Conservation (phyloP, 1,139 yeast genomes). For the Debaryomyces fabryi region DNA sequence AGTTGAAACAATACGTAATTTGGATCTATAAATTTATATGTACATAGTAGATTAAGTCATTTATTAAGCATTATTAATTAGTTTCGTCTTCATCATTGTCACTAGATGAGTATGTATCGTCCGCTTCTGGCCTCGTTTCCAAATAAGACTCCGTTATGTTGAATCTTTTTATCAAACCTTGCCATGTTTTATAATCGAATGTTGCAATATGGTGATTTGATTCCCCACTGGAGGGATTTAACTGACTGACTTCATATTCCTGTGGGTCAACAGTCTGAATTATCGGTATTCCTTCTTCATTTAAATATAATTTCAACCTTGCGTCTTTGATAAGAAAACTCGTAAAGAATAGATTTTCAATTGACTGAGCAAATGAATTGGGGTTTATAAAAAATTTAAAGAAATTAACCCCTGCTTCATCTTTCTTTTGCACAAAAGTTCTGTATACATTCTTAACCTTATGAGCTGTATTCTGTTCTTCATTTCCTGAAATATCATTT, state of each 20-base stretch:
- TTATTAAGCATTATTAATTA: neutral
- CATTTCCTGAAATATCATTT: slow-evolving; percentile 49
- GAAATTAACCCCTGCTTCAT: slow-evolving; percentile 51
- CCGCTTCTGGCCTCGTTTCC: slow-evolving; percentile 43
- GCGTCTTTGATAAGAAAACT: slow-evolving; percentile 82
- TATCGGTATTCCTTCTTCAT: slow-evolving; percentile 47
- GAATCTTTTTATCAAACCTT: slow-evolving; percentile 49
- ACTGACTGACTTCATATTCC: slow-evolving; percentile 19
- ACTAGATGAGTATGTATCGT: slow-evolving; percentile 30
- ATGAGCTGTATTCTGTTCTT: slow-evolving; percentile 60
- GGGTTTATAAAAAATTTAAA: slow-evolving; percentile 77
- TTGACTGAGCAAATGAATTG: slow-evolving; percentile 70
- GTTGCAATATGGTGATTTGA: slow-evolving; percentile 70
- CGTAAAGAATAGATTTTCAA: slow-evolving; percentile 81
- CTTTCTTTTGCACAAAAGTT: slow-evolving; percentile 32
- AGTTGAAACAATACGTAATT: neutral
- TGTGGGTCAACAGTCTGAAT: slow-evolving; percentile 22
- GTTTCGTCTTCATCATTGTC: slow-evolving; percentile 12
- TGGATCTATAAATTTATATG: slow-evolving; percentile 10
- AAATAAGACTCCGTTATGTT: slow-evolving; percentile 57
- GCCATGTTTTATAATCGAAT: slow-evolving; percentile 69
- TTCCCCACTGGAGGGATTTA: slow-evolving; percentile 18
- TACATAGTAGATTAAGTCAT: neutral
- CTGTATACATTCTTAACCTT: slow-evolving; percentile 56
- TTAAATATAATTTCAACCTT: slow-evolving; percentile 53